Evolutionary conservation across 2,329 filamentous ascomycete species (phyloP), one percentile per base, ranked within the genome.

Genomic region (Monosporascus sp.): DNA sequence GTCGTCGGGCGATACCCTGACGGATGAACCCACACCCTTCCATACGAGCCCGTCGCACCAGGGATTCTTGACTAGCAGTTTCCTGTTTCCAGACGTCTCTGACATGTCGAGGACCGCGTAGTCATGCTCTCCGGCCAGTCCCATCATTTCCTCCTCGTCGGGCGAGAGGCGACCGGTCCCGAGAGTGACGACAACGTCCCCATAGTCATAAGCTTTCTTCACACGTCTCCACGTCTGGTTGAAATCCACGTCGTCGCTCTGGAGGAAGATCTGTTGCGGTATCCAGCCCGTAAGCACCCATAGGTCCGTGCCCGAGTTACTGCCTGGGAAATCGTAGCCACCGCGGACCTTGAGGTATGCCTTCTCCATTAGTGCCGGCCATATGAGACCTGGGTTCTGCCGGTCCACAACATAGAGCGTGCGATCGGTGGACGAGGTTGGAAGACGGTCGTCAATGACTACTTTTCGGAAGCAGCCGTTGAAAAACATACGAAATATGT

Each of bases 241-340:
- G 1, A 86, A 80, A 44, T 92, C 85, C 3, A 92, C 78, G 54
- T 96, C 90, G 57, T 94, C 88, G 59, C 88, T 85, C 64, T 96
- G 91, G 1, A 97, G 75, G 62, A 96, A 96, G 1, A 97, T 75
- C 68, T 99, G 94, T 70, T 99, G 92, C 0, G 94, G 94, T 48
- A 99, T 91, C 94, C 94, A 99, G 31, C 94, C 93, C 0, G 89
- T 96, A 51, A 99, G 72, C 1, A 95, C 87, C 83, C 90, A 96
- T 4, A 99, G 73, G 70, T 99, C 94, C 2, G 93, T 97, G 11
- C 90, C 92, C 1, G 93, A 97, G 68, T 97, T 97, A 65, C 94
- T 97, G 7, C 94, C 94, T 0, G 94, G 93, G 60, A 99, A 99
- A 65, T 99, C 92, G 68, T 99, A 99, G 36, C 94, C 94, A 27